Percentiles rank a stretch among this genome's conserved stretches.
phyloP scores from a whole-genome alignment of 352 stramenopile species.

The Phytophthora tentaculata region DNA sequence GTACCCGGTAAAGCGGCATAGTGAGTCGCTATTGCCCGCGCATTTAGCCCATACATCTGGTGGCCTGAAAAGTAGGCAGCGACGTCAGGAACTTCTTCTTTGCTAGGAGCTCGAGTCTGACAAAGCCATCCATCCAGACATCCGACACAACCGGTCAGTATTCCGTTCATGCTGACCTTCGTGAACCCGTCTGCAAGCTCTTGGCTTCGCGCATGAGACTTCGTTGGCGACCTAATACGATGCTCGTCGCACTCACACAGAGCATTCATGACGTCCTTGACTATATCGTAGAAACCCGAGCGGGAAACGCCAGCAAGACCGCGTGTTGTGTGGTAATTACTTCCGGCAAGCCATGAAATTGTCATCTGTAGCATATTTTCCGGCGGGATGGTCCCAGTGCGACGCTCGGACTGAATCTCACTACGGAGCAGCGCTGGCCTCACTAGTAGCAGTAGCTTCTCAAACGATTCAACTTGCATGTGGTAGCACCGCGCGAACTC shows the following conservation, averaged over 20 bases:
- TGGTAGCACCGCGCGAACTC: constrained; percentile 13
- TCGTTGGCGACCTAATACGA: neutral
- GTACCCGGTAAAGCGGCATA: neutral
- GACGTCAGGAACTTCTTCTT: constrained; percentile 6
- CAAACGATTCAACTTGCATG: constrained; percentile 6
- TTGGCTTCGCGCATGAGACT: neutral
- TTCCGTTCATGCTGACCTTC: constrained; percentile 2
- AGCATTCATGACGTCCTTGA: too few relatives aligned
- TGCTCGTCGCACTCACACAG: too few relatives aligned
- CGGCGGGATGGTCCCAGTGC: neutral
- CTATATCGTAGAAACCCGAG: too few relatives aligned
- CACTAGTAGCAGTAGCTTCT: neutral
- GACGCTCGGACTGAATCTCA: neutral
- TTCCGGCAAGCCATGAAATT: neutral
- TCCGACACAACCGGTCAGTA: constrained; percentile 17
- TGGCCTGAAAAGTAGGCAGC: constrained; percentile 9
- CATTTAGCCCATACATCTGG: neutral
- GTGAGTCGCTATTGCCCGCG: neutral
- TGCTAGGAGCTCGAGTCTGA: constrained; percentile 2
- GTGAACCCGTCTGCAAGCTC: neutral
- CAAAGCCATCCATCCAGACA: constrained; percentile 21
- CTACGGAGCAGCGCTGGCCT: neutral
- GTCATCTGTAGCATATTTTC: neutral
- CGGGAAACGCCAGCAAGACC: neutral
- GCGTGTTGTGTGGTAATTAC: neutral